phyloP scores from a whole-genome alignment of 2,329 filamentous ascomycete species.

The Penicillium sp. region DNA sequence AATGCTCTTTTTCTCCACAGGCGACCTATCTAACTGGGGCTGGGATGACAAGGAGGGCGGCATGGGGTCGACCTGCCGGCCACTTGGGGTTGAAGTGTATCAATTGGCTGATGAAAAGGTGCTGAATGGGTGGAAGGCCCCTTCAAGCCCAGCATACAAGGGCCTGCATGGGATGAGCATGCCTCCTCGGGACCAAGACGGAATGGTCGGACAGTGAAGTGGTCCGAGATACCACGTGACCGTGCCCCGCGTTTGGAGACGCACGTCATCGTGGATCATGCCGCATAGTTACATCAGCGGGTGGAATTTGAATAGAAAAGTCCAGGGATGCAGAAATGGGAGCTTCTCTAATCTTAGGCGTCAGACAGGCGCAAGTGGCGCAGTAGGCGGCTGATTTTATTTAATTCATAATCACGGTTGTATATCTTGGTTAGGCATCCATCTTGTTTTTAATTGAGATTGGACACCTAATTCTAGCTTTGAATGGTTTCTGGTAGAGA shows the following conservation, averaged over 20 bases:
- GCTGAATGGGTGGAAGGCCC: constrained; percentile 63
- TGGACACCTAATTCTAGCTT: too few species aligned
- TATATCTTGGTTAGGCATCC: background rate
- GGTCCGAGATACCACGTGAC: constrained; percentile 15
- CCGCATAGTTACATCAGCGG: constrained; percentile 18
- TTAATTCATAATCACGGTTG: background rate
- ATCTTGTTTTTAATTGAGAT: background rate
- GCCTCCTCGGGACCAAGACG: constrained; percentile 38
- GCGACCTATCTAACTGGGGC: constrained; percentile 79
- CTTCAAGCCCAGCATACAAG: constrained; percentile 60
- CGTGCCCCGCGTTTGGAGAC: constrained; percentile 16
- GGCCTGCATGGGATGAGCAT: constrained; percentile 66
- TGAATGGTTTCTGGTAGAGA: background rate
- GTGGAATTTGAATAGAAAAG: constrained; percentile 1
- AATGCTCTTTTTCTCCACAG: constrained; percentile 20
- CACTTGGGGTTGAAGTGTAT: constrained; percentile 73
- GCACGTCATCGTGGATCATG: constrained; percentile 14
- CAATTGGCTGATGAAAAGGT: constrained; percentile 56
- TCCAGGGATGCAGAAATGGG: background rate
- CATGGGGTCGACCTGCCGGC: constrained; percentile 69
- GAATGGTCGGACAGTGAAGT: constrained; percentile 27
- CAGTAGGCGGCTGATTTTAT: background rate
- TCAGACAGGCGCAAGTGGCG: background rate
- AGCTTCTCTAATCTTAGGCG: background rate
- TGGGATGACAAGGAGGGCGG: constrained; percentile 63